Conservation (phyloP, 371 early-diverging fungal genomes). For the Lichtheimia corymbifera region DNA sequence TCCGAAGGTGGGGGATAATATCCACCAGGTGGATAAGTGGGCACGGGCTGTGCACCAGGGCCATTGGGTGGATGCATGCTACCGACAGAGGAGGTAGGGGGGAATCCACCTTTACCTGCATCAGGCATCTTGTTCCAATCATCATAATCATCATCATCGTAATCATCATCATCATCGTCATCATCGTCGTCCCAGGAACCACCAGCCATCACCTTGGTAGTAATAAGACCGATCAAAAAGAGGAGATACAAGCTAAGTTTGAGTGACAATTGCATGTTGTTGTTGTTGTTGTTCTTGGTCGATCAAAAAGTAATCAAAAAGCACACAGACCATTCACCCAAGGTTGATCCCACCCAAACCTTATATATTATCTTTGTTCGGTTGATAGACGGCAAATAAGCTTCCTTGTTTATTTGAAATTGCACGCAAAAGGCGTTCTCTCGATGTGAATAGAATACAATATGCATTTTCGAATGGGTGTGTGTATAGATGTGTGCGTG, state of each 20-base stretch:
- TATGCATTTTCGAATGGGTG: too few relatives aligned
- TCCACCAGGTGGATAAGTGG: not conserved
- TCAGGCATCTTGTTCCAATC: not conserved
- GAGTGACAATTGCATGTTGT: not conserved
- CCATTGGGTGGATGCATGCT: slow-evolving; percentile 3
- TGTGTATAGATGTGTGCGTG: too few relatives aligned
- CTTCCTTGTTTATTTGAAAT: too few relatives aligned
- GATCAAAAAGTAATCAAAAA: not conserved
- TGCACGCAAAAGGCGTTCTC: too few relatives aligned
- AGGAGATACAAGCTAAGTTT: slow-evolving; percentile 6
- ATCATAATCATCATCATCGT: not conserved
- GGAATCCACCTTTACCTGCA: too few relatives aligned
- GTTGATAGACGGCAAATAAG: too few relatives aligned
- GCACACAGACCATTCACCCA: too few relatives aligned
- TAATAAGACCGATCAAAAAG: slow-evolving; percentile 4
- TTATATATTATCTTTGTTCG: not conserved
- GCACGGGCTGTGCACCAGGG: not conserved
- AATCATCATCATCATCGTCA: slow-evolving; percentile 2
- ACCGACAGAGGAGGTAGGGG: too few relatives aligned
- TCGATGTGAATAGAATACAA: too few relatives aligned
- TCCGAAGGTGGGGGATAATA: not conserved
- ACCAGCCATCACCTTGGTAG: slow-evolving; percentile 9
- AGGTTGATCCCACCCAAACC: not conserved
- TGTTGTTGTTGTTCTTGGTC: not conserved
- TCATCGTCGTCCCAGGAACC: slow-evolving; percentile 6